Evolutionary conservation across 192 early-diverging fungal genomes (phyloP), one percentile per base, ranked within the genome.

Genomic region (Rhizophagus clarus): DNA sequence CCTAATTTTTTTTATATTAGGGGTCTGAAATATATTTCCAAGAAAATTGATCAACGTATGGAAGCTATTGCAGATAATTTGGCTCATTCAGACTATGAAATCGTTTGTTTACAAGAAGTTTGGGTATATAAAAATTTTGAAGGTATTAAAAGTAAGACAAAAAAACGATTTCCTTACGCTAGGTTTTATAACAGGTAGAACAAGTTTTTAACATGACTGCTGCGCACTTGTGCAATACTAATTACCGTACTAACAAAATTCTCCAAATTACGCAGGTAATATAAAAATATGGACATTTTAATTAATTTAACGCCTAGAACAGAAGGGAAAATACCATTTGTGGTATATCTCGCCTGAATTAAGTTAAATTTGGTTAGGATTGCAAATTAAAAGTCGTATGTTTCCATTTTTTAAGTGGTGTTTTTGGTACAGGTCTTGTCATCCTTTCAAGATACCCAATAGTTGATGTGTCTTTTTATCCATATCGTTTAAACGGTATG

Each of bases 371-470:
- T 40, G n/a, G 66, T 28, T 69, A 76, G 45, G 76, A 77, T 20
- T 83, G 77, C 7, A 77, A 80, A 6, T 42, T 85, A 14, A 81
- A 77, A 42, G 61, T 85, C n/a, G 34, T 82, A 15, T 82, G 17
- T 49, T 11, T 47, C 12, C 31, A 17, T 56, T 76, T 42, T n/a
- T 47, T 34, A 61, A 86, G 85, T 78, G 85, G 84, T 37, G 71
- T 83, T 9, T 61, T 85, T 22, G 83, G 83, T 12, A 83, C 85
- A 64, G 88, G 88, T 8, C 69, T 87, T 20, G 85, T 74, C 12
- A 83, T 89, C 22, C 78, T 89, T 22, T 83, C 88, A 9, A 82
- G 82, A 61, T 86, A 81, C 32, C 88, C 89, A 0, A 87, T 90
- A 24, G 75, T 87, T 24, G 81, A 79, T 29, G 76, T 83, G 1